Base-by-base conservation (phyloP, 768 basidiomycete genomes). In the Tylopilus subfusipes region DNA sequence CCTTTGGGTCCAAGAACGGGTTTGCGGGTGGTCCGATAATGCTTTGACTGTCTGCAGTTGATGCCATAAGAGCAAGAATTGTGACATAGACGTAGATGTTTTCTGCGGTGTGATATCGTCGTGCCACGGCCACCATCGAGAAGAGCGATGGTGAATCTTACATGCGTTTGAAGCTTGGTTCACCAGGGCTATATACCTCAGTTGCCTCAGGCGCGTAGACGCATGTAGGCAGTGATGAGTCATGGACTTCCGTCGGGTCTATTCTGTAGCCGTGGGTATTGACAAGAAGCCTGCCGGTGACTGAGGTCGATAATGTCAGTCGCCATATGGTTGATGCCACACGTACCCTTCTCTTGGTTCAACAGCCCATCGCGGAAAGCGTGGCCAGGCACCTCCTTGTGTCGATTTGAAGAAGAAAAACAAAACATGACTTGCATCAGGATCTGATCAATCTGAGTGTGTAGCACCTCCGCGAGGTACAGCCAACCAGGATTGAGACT, bases 1-100 rank as follows among this genome's bases (percentile, higher is more conserved):
- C 38, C 60, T 72, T 73, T 0, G 82, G 83, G 64, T 82, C 78
- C 6, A 62, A 56, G 46, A 36, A 56, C 1, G 61, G 54, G 29
- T 61, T 27, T 22, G 47, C 34, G 44, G 54, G 50, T 36, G 54
- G 46, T 40, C 49, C 58, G 5, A 18, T 3, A 10, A 34, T 1
- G 4, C 29, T 42, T 36, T 63, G 62, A 42, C 51, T 12, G 4
- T 31, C 27, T 10, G 18, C 50, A 46, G 25, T 16, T 18, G 16
- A 30, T 12, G 30, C 25, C 36, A 42, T 16, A 24, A 54, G 25
- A 5, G 39, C 8, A 16, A 63, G 39, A 9, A 25, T 19, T 9
- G 19, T 19, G 2, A 49, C 11, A 42, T 14, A 44, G 16, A 24
- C 2, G 27, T 53, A 36, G 36, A 48, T 16, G 5, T 8, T 21